Base-by-base conservation (phyloP, 768 basidiomycete genomes). In the Pisolithus orientalis region DNA sequence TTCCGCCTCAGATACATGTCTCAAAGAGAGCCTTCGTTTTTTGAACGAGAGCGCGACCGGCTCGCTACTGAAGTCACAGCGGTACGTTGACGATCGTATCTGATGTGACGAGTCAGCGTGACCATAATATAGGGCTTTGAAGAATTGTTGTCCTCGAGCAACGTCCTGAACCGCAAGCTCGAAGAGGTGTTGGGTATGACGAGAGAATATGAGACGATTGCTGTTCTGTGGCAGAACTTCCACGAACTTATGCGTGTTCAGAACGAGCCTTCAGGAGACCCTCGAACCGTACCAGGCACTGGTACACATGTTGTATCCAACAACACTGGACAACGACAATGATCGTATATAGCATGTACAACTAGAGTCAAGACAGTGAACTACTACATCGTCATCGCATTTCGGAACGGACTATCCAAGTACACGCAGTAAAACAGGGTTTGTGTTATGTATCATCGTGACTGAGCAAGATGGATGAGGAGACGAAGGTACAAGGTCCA, bases 141-240 rank as follows among this genome's bases (percentile, higher is more conserved):
- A 62, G 89, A 93, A 55, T 67, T 95, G 4, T 72, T 97, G 16
- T 85, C 85, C 4, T 84, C 88, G 8, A 85, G 87, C 53, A 97
- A 97, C 62, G 80, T 80, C 27, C 72, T 94, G 21, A 95, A 95
- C 65, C 82, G 93, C 56, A 94, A 92, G 63, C 78, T 95, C 16
- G 94, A 97, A 68, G 92, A 96, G 64, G 91, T 94, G 2, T 72
- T 87, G 25, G 90, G 90, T 9, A 94, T 95, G 82, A 93, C 94
- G 5, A 84, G 83, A 53, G 94, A 94, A 74, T 94, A 95, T 65
- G 82, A 87, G 47, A 93, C 87, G 2, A 90, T 94, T 39, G 90
- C 93, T 3, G 75, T 80, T 2, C 73, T 96, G 46, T 94, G 92
- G 91, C 77, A 83, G 53, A 81, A 79, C 59, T 92, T 91, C 58